Percentiles rank a stretch among this genome's conserved stretches.
Evolutionary conservation across 2,329 filamentous ascomycete genomes (phyloP).

Genomic region (Ambrosiella beaveri): DNA sequence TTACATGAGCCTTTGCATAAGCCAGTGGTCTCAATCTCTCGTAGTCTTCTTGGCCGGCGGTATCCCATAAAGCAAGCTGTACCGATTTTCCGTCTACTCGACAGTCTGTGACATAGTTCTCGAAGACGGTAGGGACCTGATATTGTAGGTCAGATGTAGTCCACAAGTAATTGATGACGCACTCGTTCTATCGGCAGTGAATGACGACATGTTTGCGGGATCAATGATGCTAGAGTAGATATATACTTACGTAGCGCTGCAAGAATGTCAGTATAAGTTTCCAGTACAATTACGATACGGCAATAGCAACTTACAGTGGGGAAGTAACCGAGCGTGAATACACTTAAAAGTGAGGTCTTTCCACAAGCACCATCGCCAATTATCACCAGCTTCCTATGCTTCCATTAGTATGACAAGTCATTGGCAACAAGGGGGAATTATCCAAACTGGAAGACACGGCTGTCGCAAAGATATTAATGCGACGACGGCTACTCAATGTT

Average conservation of each 20-base stretch:
- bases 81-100: slow-evolving; percentile 97
- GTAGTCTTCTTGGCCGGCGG: slow-evolving; percentile 98
- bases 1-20: slow-evolving; percentile 93
- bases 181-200: background rate
- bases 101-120: slow-evolving; percentile 98
- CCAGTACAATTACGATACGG: slow-evolving; percentile 9
- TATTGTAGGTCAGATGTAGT: slow-evolving; percentile 11
- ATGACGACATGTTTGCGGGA: background rate
- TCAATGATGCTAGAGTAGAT: background rate
- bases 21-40: slow-evolving; percentile 85
- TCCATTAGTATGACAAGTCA: background rate
- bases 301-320: slow-evolving; percentile 57
- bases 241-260: slow-evolving; percentile 40
- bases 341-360: slow-evolving; percentile 91
- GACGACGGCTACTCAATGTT: background rate
- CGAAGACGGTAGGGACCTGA: slow-evolving; percentile 90
- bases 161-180: background rate
- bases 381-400: slow-evolving; percentile 74
- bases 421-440: too few relatives aligned
- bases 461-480: too few relatives aligned
- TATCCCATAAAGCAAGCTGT: slow-evolving; percentile 96
- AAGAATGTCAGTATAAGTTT: background rate
- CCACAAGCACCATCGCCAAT: slow-evolving; percentile 96
- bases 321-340: slow-evolving; percentile 96
- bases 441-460: too few relatives aligned